A percentile compares a stretch with the other conserved stretches of the same genome.
phyloP scores from a whole-genome alignment of 2,329 filamentous ascomycete genomes.

The Rhytidhysteron rufulum region DNA sequence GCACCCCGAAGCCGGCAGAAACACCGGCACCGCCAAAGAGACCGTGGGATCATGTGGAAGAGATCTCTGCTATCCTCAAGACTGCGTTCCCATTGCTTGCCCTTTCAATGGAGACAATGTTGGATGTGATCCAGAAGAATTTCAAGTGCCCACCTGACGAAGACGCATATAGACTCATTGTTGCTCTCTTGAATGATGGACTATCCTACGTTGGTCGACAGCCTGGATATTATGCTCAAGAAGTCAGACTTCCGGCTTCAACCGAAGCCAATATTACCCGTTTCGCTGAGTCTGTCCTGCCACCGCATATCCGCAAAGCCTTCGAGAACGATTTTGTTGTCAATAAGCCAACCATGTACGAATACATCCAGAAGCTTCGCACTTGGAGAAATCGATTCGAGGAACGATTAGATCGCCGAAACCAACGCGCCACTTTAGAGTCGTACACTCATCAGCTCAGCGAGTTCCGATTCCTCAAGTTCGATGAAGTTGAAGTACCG shows the following conservation, averaged over 20 bases:
- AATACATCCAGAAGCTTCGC: conserved; percentile 96
- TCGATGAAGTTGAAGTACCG: conserved; percentile 96
- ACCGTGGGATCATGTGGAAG: conserved; percentile 94
- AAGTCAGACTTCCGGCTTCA: conserved; percentile 81
- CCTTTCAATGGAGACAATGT: conserved; percentile 98
- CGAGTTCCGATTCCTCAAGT: conserved; percentile 96
- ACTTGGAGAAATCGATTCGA: conserved; percentile 98
- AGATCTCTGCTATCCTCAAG: conserved; percentile 92
- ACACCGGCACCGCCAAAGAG: conserved; percentile 53
- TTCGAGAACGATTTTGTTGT: conserved; percentile 97
- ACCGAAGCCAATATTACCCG: conserved; percentile 96
- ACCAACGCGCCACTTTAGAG: conserved; percentile 71
- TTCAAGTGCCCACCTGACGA: conserved; percentile 99
- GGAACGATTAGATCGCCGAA: conserved; percentile 87
- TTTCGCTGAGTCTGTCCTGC: conserved; percentile 94
- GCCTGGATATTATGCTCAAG: conserved; percentile 80
- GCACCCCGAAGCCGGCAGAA: conserved; percentile 22
- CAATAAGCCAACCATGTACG: conserved; percentile 94
- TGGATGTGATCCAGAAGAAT: conserved; percentile 97
- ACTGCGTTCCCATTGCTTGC: conserved; percentile 95
- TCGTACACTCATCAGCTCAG: conserved; percentile 85
- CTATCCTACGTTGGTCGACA: conserved; percentile 87
- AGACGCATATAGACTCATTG: conserved; percentile 93
- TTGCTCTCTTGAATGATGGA: conserved; percentile 94
- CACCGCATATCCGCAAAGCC: conserved; percentile 88